Percentiles rank a stretch among this genome's conserved stretches.
Conservation (phyloP, 2,329 filamentous ascomycete species). For the Penicillium polonicum region DNA sequence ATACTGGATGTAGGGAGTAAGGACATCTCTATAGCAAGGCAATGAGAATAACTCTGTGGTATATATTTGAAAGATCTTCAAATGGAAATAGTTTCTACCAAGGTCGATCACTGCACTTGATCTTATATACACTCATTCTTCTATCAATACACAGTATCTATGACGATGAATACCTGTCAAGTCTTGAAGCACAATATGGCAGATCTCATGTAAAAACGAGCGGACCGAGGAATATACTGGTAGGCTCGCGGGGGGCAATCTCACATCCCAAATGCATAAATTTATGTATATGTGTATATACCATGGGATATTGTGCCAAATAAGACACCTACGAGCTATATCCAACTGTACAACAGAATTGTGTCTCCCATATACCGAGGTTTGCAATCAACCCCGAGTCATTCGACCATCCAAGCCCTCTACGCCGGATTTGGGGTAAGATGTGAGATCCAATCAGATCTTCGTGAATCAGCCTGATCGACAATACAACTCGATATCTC, state of each 20-base stretch:
- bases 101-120: neutral
- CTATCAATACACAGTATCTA: neutral
- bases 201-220: neutral
- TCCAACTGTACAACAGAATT: neutral
- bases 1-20: neutral
- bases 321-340: neutral
- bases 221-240: neutral
- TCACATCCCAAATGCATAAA: neutral
- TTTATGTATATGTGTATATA: no score
- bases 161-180: neutral
- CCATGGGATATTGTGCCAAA: neutral
- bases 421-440: neutral
- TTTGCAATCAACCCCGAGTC: constrained; percentile 6
- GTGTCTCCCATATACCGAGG: constrained; percentile 13
- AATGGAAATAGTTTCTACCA: neutral
- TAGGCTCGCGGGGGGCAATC: neutral
- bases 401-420: neutral
- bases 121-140: neutral
- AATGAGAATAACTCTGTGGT: neutral
- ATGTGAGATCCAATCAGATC: neutral
- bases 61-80: neutral
- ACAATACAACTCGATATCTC: constrained; percentile 8
- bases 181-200: neutral
- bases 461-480: neutral
- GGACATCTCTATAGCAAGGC: neutral